Conservation (phyloP, 768 basidiomycete genomes). For the Thelephora ganbajun region DNA sequence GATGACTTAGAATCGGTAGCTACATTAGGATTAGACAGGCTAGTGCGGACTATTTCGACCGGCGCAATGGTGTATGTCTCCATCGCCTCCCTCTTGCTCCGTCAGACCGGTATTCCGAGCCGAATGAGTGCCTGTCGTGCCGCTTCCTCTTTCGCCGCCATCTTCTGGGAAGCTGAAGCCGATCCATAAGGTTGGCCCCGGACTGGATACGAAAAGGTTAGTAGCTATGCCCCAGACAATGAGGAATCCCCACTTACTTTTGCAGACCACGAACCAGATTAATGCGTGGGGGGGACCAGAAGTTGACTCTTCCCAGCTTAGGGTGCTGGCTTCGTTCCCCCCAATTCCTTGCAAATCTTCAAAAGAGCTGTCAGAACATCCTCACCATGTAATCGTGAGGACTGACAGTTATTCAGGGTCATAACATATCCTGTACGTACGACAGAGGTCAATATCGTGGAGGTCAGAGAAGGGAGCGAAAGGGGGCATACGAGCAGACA, state of each 20-base stretch:
- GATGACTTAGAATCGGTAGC: slow-evolving; percentile 5
- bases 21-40: slow-evolving; percentile 4
- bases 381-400: too few relatives aligned
- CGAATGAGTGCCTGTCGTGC: slow-evolving; percentile 14
- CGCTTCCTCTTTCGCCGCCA: slow-evolving; percentile 21
- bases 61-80: neutral
- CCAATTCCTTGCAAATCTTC: slow-evolving; percentile 23
- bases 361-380: neutral
- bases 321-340: slow-evolving; percentile 12
- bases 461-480: neutral
- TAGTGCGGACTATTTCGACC: neutral
- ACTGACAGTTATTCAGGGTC: slow-evolving; percentile 34
- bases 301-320: slow-evolving; percentile 27
- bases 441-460: neutral
- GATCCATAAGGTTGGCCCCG: slow-evolving; percentile 31
- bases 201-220: slow-evolving; percentile 22
- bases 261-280: slow-evolving; percentile 42
- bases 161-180: slow-evolving; percentile 29
- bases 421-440: slow-evolving; percentile 16
- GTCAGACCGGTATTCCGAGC: slow-evolving; percentile 6
- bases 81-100: too few relatives aligned
- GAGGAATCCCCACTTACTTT: slow-evolving; percentile 26
- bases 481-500: slow-evolving; percentile 3
- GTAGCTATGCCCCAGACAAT: neutral
- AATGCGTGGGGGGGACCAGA: slow-evolving; percentile 28